phyloP scores from a whole-genome alignment of 169 alveolate species.

The Plasmodium knowlesi region DNA sequence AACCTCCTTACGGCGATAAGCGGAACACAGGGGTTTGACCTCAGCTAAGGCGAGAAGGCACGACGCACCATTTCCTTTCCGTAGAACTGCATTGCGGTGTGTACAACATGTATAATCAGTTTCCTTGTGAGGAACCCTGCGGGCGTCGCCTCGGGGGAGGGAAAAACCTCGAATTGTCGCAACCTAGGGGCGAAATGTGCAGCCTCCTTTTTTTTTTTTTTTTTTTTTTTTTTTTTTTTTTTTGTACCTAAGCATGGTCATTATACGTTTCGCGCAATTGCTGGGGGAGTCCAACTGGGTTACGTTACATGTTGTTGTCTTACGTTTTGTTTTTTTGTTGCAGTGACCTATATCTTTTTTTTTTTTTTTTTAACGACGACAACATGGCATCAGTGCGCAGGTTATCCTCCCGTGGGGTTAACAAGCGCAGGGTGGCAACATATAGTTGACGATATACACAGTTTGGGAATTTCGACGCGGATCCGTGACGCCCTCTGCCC shows the following conservation, averaged over 20 bases:
- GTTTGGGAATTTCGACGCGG: background rate
- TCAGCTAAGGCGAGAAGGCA: slow-evolving; percentile 79
- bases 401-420: background rate
- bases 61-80: too few relatives aligned
- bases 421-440: background rate
- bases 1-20: slow-evolving; percentile 91
- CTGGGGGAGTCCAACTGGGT: background rate
- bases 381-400: background rate
- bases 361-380: background rate
- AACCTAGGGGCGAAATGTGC: background rate
- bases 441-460: background rate
- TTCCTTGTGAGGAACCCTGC: background rate
- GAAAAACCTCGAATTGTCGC: background rate
- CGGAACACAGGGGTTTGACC: slow-evolving; percentile 93
- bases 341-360: background rate
- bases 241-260: background rate
- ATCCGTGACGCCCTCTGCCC: background rate
- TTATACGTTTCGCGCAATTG: background rate
- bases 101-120: background rate
- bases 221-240: background rate
- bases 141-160: background rate
- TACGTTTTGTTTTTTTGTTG: background rate
- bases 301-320: background rate
- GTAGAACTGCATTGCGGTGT: background rate
- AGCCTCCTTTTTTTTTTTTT: background rate